phyloP scores from a whole-genome alignment of 1,284 basidiomycete genomes.

The Malassezia brasiliensis region DNA sequence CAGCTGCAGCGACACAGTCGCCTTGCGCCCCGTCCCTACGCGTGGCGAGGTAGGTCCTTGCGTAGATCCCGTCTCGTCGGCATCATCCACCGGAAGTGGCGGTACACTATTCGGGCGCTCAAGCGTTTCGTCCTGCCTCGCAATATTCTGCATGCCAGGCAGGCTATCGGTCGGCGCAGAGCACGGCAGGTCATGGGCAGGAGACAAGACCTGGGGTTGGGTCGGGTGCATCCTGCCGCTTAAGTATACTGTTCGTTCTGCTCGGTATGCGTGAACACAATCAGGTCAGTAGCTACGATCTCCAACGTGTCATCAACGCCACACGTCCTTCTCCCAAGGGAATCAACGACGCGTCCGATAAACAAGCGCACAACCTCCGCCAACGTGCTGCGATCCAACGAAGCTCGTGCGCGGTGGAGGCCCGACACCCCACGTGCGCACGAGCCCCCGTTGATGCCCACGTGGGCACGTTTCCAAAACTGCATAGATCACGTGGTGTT shows the following conservation, averaged over 20 bases:
- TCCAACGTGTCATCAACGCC: too few species aligned
- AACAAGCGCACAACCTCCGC: too few species aligned
- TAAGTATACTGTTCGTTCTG: too few species aligned
- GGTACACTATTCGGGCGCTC: neutral
- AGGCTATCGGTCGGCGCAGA: neutral
- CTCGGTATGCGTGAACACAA: too few species aligned
- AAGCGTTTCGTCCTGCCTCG: too few species aligned
- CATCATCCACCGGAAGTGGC: neutral
- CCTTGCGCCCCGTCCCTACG: constrained; percentile 14
- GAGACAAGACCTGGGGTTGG: neutral
- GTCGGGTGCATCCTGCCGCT: neutral
- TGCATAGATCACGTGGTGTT: constrained; percentile 5
- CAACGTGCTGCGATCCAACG: too few species aligned
- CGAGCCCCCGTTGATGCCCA: neutral
- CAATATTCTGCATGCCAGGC: neutral
- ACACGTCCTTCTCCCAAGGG: too few species aligned
- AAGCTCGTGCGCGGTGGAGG: constrained; percentile 18
- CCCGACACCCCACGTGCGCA: neutral
- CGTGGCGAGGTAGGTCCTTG: neutral
- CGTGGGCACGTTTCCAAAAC: constrained; percentile 3
- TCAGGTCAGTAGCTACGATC: too few species aligned
- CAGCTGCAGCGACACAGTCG: constrained; percentile 10
- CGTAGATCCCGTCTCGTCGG: too few species aligned
- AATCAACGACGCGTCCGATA: too few species aligned
- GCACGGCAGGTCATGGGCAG: neutral